Percentiles rank a stretch among this genome's conserved stretches.
phyloP scores from a whole-genome alignment of 2,329 filamentous ascomycete genomes.

The Didymella segeticola region DNA sequence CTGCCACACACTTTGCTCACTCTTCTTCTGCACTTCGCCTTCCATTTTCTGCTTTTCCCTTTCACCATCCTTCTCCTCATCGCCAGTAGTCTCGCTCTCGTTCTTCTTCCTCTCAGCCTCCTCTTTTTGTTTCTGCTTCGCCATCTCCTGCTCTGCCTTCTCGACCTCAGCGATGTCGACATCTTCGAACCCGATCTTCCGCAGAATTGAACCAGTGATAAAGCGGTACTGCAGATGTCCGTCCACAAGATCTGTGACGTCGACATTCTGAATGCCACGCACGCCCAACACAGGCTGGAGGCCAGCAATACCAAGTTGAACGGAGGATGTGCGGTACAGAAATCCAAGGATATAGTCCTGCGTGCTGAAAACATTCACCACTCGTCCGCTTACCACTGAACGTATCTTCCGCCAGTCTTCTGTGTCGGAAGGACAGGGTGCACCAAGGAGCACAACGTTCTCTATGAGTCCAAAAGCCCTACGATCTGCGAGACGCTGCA shows the following conservation, averaged over 20 bases:
- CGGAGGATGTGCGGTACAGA: slow-evolving; percentile 81
- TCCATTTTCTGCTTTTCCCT: slow-evolving; percentile 50
- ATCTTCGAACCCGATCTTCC: slow-evolving; percentile 61
- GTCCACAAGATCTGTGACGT: slow-evolving; percentile 59
- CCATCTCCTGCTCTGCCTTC: slow-evolving; percentile 53
- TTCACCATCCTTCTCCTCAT: slow-evolving; percentile 25
- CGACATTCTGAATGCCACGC: slow-evolving; percentile 67
- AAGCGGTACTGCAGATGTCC: slow-evolving; percentile 60
- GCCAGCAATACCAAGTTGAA: slow-evolving; percentile 84
- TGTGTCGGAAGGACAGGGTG: slow-evolving; percentile 75
- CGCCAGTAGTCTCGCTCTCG: slow-evolving; percentile 31
- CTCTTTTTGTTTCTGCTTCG: slow-evolving; percentile 54
- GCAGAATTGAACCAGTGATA: slow-evolving; percentile 58
- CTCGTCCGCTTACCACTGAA: slow-evolving; percentile 77
- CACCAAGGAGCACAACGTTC: slow-evolving; percentile 80
- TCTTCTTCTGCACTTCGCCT: slow-evolving; percentile 53
- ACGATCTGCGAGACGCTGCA: slow-evolving; percentile 77
- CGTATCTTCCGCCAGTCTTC: slow-evolving; percentile 79
- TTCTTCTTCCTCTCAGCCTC: slow-evolving; percentile 47
- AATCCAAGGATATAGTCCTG: slow-evolving; percentile 90
- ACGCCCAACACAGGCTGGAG: slow-evolving; percentile 75
- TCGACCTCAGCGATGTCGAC: slow-evolving; percentile 56
- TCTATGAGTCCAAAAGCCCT: slow-evolving; percentile 85
- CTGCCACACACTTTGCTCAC: slow-evolving; percentile 52
- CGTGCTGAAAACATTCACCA: slow-evolving; percentile 87